Conservation (phyloP, 768 basidiomycete species). For the Lactarius hatsudake region DNA sequence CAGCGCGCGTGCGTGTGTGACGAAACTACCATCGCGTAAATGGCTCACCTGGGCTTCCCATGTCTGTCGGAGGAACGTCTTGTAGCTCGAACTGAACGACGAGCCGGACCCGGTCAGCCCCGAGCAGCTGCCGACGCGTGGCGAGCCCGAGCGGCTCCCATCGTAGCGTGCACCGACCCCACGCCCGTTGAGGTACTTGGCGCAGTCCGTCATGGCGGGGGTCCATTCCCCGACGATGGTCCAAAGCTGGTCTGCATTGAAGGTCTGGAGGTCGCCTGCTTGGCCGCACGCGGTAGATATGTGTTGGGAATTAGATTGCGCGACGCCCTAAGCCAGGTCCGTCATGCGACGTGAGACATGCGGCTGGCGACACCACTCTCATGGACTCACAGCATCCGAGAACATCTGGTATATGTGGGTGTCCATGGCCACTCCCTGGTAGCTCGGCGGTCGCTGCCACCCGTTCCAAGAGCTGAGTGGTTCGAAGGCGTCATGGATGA, state of each 20-base stretch:
- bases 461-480: slow-evolving; percentile 65
- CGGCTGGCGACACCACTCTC: not conserved
- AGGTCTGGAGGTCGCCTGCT: slow-evolving; percentile 45
- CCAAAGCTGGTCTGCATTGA: slow-evolving; percentile 57
- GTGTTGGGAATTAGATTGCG: slow-evolving; percentile 51
- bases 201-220: slow-evolving; percentile 72
- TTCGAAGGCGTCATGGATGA: slow-evolving; percentile 82
- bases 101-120: slow-evolving; percentile 71
- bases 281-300: slow-evolving; percentile 56
- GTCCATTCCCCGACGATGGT: slow-evolving; percentile 87
- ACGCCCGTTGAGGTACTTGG: slow-evolving; percentile 80
- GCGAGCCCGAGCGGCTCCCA: slow-evolving; percentile 58
- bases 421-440: slow-evolving; percentile 71
- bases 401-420: slow-evolving; percentile 81
- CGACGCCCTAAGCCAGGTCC: slow-evolving; percentile 42
- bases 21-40: not conserved
- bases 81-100: slow-evolving; percentile 72
- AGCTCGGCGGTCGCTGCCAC: slow-evolving; percentile 52
- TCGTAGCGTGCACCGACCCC: slow-evolving; percentile 62
- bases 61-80: slow-evolving; percentile 74
- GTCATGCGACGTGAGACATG: not conserved
- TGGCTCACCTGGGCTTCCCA: slow-evolving; percentile 75
- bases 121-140: slow-evolving; percentile 67
- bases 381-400: slow-evolving; percentile 43
- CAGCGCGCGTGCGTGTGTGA: not conserved